phyloP scores from a whole-genome alignment of 805 yeast genomes.

The Yueomyces sp. region DNA sequence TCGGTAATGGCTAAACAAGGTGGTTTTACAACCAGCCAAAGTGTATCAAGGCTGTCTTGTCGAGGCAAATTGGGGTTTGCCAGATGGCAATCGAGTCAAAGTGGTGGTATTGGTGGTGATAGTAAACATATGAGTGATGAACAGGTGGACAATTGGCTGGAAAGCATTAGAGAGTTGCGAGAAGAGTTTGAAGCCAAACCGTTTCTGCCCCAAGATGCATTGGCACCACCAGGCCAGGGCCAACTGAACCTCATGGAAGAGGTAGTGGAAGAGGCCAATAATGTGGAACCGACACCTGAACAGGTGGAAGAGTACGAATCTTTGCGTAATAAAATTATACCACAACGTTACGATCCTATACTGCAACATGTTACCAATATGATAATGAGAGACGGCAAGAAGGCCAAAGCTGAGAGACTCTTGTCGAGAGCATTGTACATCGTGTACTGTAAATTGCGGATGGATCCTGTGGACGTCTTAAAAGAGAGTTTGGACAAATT shows the following conservation, averaged over 20 bases:
- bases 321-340: slow-evolving; percentile 40
- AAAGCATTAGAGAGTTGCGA: slow-evolving; percentile 27
- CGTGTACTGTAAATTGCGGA: slow-evolving; percentile 41
- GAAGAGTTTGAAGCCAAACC: slow-evolving; percentile 25
- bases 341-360: slow-evolving; percentile 50
- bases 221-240: slow-evolving; percentile 29
- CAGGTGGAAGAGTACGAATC: slow-evolving; percentile 47
- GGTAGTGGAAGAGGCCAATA: slow-evolving; percentile 9
- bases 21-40: no score
- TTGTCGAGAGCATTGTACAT: slow-evolving; percentile 71
- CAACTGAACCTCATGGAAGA: slow-evolving; percentile 24
- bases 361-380: slow-evolving; percentile 68
- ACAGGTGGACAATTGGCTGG: slow-evolving; percentile 30
- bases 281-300: slow-evolving; percentile 46
- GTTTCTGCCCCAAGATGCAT: slow-evolving; percentile 27
- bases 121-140: slow-evolving; percentile 8
- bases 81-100: no score
- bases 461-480: slow-evolving; percentile 68
- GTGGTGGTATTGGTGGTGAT: not conserved
- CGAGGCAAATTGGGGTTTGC: no score
- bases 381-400: slow-evolving; percentile 88
- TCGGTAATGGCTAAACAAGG: no score
- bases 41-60: no score
- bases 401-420: slow-evolving; percentile 60
- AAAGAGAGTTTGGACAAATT: slow-evolving; percentile 63